Conservation (phyloP, 805 yeast genomes). For the Kurtzmaniella fragi region DNA sequence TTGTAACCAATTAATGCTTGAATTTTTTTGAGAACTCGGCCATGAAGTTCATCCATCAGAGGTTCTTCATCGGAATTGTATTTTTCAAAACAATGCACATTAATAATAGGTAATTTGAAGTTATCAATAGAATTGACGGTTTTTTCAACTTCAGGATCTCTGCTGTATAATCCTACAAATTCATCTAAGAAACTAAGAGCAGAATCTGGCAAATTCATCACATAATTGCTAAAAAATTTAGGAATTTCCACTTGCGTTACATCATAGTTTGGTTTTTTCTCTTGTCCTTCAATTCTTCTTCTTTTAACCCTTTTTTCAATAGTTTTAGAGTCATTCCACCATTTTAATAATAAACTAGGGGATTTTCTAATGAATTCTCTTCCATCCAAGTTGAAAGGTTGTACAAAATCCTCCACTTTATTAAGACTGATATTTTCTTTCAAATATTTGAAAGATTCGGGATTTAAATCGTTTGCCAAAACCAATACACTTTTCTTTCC, state of each 20-base stretch:
- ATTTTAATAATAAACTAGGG: slow-evolving; percentile 45
- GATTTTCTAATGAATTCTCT: slow-evolving; percentile 68
- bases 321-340: slow-evolving; percentile 27
- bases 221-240: slow-evolving; percentile 59
- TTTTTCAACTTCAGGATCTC: slow-evolving; percentile 29
- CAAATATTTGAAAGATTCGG: slow-evolving; percentile 73
- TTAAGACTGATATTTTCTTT: slow-evolving; percentile 58
- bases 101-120: slow-evolving; percentile 65
- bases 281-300: slow-evolving; percentile 31
- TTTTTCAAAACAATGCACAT: slow-evolving; percentile 92
- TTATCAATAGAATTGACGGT: slow-evolving; percentile 34
- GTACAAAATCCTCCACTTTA: slow-evolving; percentile 55
- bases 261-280: slow-evolving; percentile 11
- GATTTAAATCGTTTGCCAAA: slow-evolving; percentile 90
- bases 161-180: slow-evolving; percentile 64
- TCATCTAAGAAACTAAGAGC: slow-evolving; percentile 80
- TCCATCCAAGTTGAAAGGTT: slow-evolving; percentile 74
- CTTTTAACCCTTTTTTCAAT: slow-evolving; percentile 33
- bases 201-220: slow-evolving; percentile 94
- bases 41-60: slow-evolving; percentile 56
- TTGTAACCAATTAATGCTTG: slow-evolving; percentile 42
- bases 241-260: slow-evolving; percentile 41
- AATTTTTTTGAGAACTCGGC: slow-evolving; percentile 53
- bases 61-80: slow-evolving; percentile 76
- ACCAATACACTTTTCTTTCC: slow-evolving; percentile 78